A percentile compares a stretch with the other conserved stretches of the same genome.
phyloP scores from a whole-genome alignment of 208 protist genomes.

The Trypanosoma lewisi region DNA sequence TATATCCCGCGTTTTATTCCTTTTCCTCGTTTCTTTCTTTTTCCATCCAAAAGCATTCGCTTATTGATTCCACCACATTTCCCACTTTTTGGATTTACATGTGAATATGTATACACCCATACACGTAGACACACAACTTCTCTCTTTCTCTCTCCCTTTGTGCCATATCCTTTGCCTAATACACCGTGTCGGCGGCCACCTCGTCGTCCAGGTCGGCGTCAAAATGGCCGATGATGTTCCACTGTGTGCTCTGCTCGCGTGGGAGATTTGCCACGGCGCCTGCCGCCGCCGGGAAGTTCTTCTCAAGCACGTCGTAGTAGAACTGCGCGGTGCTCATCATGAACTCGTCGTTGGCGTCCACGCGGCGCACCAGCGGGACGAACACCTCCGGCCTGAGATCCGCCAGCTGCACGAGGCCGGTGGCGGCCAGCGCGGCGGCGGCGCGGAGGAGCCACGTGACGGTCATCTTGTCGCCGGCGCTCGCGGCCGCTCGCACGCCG shows the following conservation, averaged over 20 bases:
- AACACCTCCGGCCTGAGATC: conserved; percentile 61
- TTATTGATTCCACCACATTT: no score
- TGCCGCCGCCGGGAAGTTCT: conserved; percentile 40
- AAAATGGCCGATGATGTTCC: conserved; percentile 61
- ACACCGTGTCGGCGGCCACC: conserved; percentile 64
- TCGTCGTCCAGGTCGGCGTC: conserved; percentile 91
- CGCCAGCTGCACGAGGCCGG: conserved; percentile 35
- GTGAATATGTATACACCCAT: background rate
- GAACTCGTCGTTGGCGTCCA: conserved; percentile 61
- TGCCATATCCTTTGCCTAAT: conserved; percentile 40
- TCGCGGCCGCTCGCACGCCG: conserved; percentile 49
- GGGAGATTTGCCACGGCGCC: conserved; percentile 38
- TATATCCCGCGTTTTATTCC: no score
- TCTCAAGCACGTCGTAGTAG: conserved; percentile 64
- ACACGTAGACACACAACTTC: no score
- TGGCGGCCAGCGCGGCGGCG: conserved; percentile 68
- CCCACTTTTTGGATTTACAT: no score
- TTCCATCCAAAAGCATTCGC: no score
- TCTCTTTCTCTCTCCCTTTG: background rate
- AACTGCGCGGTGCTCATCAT: conserved; percentile 83
- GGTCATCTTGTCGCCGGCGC: conserved; percentile 63
- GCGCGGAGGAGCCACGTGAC: conserved; percentile 83
- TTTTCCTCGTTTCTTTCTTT: no score
- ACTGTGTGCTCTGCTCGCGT: conserved; percentile 62
- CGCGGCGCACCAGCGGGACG: conserved; percentile 60